Conservation (phyloP, 2,329 filamentous ascomycete species). For the Monosporascus sp. region DNA sequence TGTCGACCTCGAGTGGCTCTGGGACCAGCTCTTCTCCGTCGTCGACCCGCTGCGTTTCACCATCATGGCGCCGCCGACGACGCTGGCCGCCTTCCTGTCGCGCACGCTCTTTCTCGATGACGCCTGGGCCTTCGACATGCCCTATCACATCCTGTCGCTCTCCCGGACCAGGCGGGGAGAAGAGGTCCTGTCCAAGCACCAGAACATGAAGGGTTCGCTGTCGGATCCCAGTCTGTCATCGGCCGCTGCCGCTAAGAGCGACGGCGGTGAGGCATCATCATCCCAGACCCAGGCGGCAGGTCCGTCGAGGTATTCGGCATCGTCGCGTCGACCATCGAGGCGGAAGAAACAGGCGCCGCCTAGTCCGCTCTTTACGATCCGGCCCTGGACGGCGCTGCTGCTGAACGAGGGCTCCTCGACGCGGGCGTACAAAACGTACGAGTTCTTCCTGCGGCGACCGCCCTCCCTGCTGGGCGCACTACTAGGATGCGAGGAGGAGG, state of each 20-base stretch:
- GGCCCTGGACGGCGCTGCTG: constrained; percentile 58
- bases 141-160: constrained; percentile 54
- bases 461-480: constrained; percentile 55
- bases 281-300: too few relatives aligned
- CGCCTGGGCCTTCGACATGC: constrained; percentile 58
- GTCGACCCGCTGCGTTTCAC: constrained; percentile 50
- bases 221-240: constrained; percentile 2
- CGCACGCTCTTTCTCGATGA: constrained; percentile 52
- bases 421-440: constrained; percentile 64
- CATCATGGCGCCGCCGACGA: constrained; percentile 55
- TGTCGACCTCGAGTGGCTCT: constrained; percentile 39
- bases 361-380: constrained; percentile 48
- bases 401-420: constrained; percentile 74
- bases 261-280: background rate
- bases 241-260: background rate
- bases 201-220: background rate
- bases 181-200: background rate
- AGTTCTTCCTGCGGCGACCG: constrained; percentile 61
- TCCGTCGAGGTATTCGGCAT: background rate
- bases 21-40: constrained; percentile 48
- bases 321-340: too few relatives aligned
- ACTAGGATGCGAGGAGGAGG: constrained; percentile 36
- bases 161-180: constrained; percentile 23
- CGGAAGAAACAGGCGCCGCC: constrained; percentile 10
- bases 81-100: constrained; percentile 56